Evolutionary conservation across 805 yeast genomes (phyloP), one percentile per base, ranked within the genome.

Genomic region (Torulaspora microellipsoides): DNA sequence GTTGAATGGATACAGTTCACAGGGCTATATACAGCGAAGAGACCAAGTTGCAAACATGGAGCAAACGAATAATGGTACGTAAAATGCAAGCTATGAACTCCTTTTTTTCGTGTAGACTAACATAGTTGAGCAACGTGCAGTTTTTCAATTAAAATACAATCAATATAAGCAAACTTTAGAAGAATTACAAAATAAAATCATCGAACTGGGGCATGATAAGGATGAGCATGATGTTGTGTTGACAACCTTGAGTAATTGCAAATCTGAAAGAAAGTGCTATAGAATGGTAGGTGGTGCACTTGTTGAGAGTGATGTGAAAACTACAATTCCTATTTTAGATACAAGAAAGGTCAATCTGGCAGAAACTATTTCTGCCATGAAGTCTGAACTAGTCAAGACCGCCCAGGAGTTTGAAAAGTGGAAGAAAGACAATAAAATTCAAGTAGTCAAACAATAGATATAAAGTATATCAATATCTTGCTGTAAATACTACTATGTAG

Each of bases 281-380:
- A 80, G 95, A 56, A 88, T 93, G 96, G 77, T 91, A 27, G 97
- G 96, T 20, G 95, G 96, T 8, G 95, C 90, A 3, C 72, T 91
- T 27, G 85, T 90, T 13, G 95, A 89, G 58, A 82, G 85, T 52
- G 74, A 81, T 3, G 93, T 88, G 4, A 81, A 74, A n/a, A 88
- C 85, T 32, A 93, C 90, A 3, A 65, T 75, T 3, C 82, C 81
- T 10, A 71, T 81, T 9, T 66, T 88, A 42, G 71, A 74, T 40
- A 70, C 76, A 20, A 88, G 85, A 53, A 56, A 71, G 15, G 62
- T 64, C 8, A 83, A 83, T 40, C 65, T 75, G 43, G 36, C 32
- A 8, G 51, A 49, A 15, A 51, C 65, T 10, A 49, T 62, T 14
- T 44, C 55, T 48, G 58, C 47, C 47, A 55, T 60, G 67, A 62